phyloP scores from a whole-genome alignment of 2,329 filamentous ascomycete species.

The Monosporascus sp. region DNA sequence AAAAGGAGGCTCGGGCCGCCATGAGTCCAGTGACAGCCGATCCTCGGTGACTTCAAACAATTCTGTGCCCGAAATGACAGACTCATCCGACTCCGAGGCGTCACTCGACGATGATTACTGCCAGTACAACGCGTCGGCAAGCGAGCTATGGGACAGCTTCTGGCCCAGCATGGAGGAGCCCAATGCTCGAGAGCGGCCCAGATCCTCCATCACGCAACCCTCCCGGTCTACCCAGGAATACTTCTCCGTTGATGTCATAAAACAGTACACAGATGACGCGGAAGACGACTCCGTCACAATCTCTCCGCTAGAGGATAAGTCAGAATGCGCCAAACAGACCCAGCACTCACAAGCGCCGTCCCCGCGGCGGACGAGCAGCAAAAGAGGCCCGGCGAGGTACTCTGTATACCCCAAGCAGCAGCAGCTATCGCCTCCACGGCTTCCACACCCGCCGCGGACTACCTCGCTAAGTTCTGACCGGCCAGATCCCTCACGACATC shows the following conservation, averaged over 20 bases:
- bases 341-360: slow-evolving; percentile 2
- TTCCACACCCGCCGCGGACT: slow-evolving; percentile 28
- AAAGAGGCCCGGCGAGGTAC: slow-evolving; percentile 23
- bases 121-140: slow-evolving; percentile 38
- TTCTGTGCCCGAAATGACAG: slow-evolving; percentile 43
- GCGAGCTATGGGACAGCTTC: slow-evolving; percentile 48
- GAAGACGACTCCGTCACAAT: slow-evolving; percentile 22
- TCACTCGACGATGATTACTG: slow-evolving; percentile 44
- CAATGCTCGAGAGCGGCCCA: not conserved
- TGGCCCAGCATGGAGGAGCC: slow-evolving; percentile 27
- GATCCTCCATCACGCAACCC: slow-evolving; percentile 10
- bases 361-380: slow-evolving; percentile 8
- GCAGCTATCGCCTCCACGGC: slow-evolving; percentile 5
- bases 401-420: slow-evolving; percentile 37
- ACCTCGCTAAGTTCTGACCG: slow-evolving; percentile 21
- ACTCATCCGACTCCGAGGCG: slow-evolving; percentile 46
- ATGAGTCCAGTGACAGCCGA: slow-evolving; percentile 25
- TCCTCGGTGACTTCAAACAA: slow-evolving; percentile 40
- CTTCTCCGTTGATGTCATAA: slow-evolving; percentile 10
- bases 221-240: slow-evolving; percentile 11
- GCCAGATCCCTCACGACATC: slow-evolving; percentile 17
- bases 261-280: slow-evolving; percentile 3
- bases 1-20: slow-evolving; percentile 17
- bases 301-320: slow-evolving; percentile 6
- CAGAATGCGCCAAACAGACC: slow-evolving; percentile 13